A percentile compares a stretch with the other conserved stretches of the same genome.
Evolutionary conservation across 768 basidiomycete genomes (phyloP).

Genomic region (Lactarius indigo): DNA sequence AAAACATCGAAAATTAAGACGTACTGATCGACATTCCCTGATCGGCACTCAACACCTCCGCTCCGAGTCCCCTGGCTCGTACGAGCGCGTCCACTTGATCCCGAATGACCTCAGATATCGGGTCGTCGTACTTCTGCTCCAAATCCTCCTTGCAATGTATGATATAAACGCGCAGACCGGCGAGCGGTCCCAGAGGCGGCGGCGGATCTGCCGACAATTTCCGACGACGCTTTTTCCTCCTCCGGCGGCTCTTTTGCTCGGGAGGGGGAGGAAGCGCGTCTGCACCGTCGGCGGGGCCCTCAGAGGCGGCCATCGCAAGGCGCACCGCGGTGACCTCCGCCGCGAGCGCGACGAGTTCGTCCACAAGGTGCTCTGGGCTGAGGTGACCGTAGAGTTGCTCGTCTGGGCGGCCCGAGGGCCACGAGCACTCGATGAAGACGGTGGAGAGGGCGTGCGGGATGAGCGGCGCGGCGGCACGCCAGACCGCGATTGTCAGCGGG

Average conservation of each 20-base stretch:
- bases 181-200: constrained; percentile 49
- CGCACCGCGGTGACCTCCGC: constrained; percentile 56
- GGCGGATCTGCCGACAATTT: constrained; percentile 35
- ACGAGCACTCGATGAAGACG: constrained; percentile 97
- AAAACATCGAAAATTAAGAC: not conserved
- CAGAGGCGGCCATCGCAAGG: constrained; percentile 23
- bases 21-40: constrained; percentile 82
- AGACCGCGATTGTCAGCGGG: constrained; percentile 66
- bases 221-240: constrained; percentile 38
- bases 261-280: not conserved
- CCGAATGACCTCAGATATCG: constrained; percentile 65
- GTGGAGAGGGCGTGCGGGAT: constrained; percentile 64
- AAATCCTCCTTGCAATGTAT: constrained; percentile 86
- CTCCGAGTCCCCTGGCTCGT: constrained; percentile 59
- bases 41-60: constrained; percentile 62
- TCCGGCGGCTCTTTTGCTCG: constrained; percentile 25
- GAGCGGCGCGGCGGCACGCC: constrained; percentile 77
- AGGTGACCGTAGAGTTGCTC: constrained; percentile 82
- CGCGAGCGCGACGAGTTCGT: constrained; percentile 71
- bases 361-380: constrained; percentile 70
- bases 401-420: constrained; percentile 65
- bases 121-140: constrained; percentile 42
- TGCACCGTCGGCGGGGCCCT: no score
- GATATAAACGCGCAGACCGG: constrained; percentile 67
- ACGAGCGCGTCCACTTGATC: constrained; percentile 68